Evolutionary conservation across 441 rosid genomes (phyloP), one percentile per base, ranked within the genome.

Genomic region (Sinapis alba): DNA sequence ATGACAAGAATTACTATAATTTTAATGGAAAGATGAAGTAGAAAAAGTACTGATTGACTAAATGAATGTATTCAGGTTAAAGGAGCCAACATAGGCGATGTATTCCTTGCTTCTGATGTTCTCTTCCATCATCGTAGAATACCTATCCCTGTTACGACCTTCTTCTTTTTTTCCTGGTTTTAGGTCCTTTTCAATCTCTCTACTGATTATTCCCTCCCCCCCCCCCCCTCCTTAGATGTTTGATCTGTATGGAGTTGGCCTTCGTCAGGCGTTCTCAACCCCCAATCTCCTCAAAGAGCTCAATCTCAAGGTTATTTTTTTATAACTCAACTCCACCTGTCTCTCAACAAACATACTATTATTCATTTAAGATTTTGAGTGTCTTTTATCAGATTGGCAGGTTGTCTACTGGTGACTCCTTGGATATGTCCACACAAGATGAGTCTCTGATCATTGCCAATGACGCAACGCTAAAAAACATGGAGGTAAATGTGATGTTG

Each of bases 391-490:
- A 96, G 99, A 79, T 74, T 63, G 96, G 97, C 61, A 93, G 89
- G 74, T 77, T 96, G 83, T 93, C 98, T 28, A 93, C 99, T 34
- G 98, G 99, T 10, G 97, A 92, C 86, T 93, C 99, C 53, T 81
- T 96, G 73, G 97, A 90, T 78, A 90, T 90, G 88, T 87, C 91
- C 30, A 80, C 90, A 16, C 91, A 89, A 60, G 98, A 96, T 32
- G 97, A 96, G 84, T 77, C 89, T 21, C 66, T 89, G 11, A 90
- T 93, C 64, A 72, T 73, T 56, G 92, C 98, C 78, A 96, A 91
- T 80, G 97, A 93, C 67, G 99, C 97, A 19, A 75, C 89, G 3
- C 75, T 91, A 18, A 91, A 96, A 78, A 97, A 93, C 78, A 96
- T 96, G 99, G n/a, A 96, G 99, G 99, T 96, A 89, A 2, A 77